Evolutionary conservation across 306 rosid species (phyloP), one percentile per base, ranked within the genome.

Genomic region (Fagus sylvatica): DNA sequence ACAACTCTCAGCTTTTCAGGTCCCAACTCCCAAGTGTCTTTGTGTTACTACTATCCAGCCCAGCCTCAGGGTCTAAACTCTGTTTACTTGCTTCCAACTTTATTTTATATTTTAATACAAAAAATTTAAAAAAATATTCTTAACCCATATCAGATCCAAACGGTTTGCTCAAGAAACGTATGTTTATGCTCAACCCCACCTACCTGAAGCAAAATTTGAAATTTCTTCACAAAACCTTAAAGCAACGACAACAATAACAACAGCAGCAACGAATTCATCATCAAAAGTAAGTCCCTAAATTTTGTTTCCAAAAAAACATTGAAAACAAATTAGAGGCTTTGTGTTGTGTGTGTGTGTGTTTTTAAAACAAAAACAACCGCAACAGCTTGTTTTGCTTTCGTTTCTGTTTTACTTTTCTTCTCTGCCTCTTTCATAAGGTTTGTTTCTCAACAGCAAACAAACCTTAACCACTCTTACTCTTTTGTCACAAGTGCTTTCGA

Each of bases 161-260:
- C 96, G 90, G 93, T 66, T 85, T 67, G 74, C 56, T 49, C 42
- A 82, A 87, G 86, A 28, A 87, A 87, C 71, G 85, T 83, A 79
- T 78, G 83, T 55, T 22, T 56, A 74, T 56, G 12, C 59, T 13
- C 42, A 48, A 65, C 37, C 82, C 88, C 91, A 75, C 84, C 88
- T 83, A 80, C 82, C 86, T 57, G 74, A 72, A 80, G 11, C 51
- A 46, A 74, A 85, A 53, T 74, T 81, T 87, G 79, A 78, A 83
- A 71, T 77, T 73, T 73, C 51, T 32, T 36, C 71, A 17, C 48
- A 70, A 6, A 83, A 64, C 60, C 84, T 75, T 78, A 3, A 61
- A 76, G 73, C 80, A 80, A 80, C 80, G 56, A 71, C 80, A 68
- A 81, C 28, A 22, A 22, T 22, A 22, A 22, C 28, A 22, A 22